Evolutionary conservation across 805 yeast genomes (phyloP).

Genomic region (Torulaspora quercuum): DNA sequence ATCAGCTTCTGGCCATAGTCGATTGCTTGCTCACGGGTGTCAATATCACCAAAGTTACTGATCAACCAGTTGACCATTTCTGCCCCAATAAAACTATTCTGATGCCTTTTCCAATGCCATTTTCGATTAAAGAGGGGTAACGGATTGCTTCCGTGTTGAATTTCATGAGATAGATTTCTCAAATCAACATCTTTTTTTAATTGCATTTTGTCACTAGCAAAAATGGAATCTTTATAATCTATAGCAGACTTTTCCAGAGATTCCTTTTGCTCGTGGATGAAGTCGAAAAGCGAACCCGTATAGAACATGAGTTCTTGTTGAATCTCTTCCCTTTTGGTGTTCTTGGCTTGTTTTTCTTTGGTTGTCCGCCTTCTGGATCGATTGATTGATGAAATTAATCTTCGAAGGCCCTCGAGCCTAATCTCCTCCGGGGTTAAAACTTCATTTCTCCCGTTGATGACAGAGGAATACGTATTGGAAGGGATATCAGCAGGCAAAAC

Average conservation of each 20-base stretch:
- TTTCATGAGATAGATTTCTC: conserved; percentile 53
- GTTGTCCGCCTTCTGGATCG: conserved; percentile 49
- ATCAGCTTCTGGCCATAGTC: conserved; percentile 73
- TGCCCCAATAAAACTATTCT: conserved; percentile 76
- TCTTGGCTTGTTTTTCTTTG: conserved; percentile 38
- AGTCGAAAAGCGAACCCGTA: conserved; percentile 76
- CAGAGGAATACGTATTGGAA: conserved; percentile 40
- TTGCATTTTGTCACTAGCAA: conserved; percentile 32
- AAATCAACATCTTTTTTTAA: conserved; percentile 51
- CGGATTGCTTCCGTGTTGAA: conserved; percentile 60
- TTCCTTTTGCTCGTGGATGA: conserved; percentile 52
- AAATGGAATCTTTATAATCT: conserved; percentile 39
- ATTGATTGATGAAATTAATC: conserved; percentile 59
- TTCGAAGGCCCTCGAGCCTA: conserved; percentile 85
- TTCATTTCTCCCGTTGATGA: conserved; percentile 51
- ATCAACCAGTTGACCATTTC: conserved; percentile 85
- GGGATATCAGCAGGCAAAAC: conserved; percentile 76
- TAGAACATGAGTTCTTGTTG: conserved; percentile 79
- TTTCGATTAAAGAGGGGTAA: conserved; percentile 69
- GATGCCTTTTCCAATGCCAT: conserved; percentile 86
- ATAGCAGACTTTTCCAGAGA: conserved; percentile 34
- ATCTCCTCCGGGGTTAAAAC: conserved; percentile 76
- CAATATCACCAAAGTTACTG: conserved; percentile 73
- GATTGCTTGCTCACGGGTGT: conserved; percentile 78
- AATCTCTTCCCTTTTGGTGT: conserved; percentile 44